Conservation (phyloP, 768 basidiomycete genomes). For the Collybia sordida region DNA sequence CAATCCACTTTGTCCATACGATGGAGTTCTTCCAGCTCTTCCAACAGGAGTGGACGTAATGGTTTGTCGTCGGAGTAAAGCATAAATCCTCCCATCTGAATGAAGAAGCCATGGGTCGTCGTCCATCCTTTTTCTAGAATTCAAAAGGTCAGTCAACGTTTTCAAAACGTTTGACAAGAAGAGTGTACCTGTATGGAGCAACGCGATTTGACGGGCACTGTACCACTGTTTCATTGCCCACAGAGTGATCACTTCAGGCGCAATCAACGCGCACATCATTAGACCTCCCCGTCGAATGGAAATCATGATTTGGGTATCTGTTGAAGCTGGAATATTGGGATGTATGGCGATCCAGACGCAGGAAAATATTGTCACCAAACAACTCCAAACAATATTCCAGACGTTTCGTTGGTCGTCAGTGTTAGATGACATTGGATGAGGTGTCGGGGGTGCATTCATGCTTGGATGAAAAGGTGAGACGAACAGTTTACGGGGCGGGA, state of each 20-base stretch:
- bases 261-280: background rate
- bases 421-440: background rate
- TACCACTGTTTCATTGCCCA: conserved; percentile 5
- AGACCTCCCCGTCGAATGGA: background rate
- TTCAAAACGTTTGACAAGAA: background rate
- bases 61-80: background rate
- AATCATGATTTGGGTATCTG: conserved; percentile 44
- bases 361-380: conserved; percentile 19
- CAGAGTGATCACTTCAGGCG: background rate
- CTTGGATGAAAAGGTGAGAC: background rate
- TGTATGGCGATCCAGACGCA: conserved; percentile 24
- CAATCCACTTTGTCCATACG: background rate
- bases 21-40: background rate
- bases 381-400: conserved; percentile 22
- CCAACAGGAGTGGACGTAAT: background rate
- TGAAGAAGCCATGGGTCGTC: background rate
- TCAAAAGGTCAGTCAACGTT: background rate
- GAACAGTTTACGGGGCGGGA: too few relatives aligned
- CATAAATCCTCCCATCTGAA: background rate
- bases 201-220: background rate
- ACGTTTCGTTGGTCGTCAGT: background rate
- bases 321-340: conserved; percentile 19
- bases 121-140: background rate
- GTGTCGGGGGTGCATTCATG: background rate
- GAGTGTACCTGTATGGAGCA: background rate